Percentiles rank a stretch among this genome's conserved stretches.
Evolutionary conservation across 2,329 filamentous ascomycete genomes (phyloP).

Genomic region (Epichloe hybrida): DNA sequence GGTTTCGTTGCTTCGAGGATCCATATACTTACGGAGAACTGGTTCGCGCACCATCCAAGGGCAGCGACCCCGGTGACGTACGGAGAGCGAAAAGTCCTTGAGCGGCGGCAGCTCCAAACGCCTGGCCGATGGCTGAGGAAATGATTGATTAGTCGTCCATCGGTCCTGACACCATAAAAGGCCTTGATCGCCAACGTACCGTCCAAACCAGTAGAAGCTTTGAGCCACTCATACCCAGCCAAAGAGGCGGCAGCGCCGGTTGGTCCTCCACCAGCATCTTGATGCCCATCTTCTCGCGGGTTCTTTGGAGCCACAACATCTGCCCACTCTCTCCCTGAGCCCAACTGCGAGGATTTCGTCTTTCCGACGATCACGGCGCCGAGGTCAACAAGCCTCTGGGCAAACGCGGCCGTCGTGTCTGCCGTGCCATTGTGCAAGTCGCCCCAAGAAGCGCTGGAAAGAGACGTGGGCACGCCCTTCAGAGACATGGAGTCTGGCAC

Average conservation of each 20-base stretch:
- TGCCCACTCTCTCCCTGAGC: conserved; percentile 28
- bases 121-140: conserved; percentile 9
- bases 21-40: conserved; percentile 11
- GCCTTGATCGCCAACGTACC: conserved; percentile 12
- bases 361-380: conserved; percentile 45
- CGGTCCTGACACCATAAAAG: too few species aligned
- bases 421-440: conserved; percentile 32
- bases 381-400: conserved; percentile 42
- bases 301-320: conserved; percentile 29
- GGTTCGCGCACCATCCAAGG: conserved; percentile 6
- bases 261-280: conserved; percentile 20
- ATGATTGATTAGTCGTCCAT: background rate
- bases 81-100: conserved; percentile 21
- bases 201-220: conserved; percentile 22
- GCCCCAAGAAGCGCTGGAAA: conserved; percentile 46
- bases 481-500: conserved; percentile 22
- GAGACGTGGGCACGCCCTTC: conserved; percentile 38
- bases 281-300: conserved; percentile 34
- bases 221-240: conserved; percentile 29
- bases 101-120: conserved; percentile 10
- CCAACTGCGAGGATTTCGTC: conserved; percentile 36
- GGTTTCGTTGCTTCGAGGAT: background rate
- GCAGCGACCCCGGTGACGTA: conserved; percentile 6
- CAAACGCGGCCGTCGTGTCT: conserved; percentile 32
- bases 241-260: conserved; percentile 25